Percentiles rank a stretch among this genome's conserved stretches.
These are phyloP conservation scores for Spirogloea muscicola DNA, from an alignment of 139 green algal species.

Conservation along the genomic window DNA sequence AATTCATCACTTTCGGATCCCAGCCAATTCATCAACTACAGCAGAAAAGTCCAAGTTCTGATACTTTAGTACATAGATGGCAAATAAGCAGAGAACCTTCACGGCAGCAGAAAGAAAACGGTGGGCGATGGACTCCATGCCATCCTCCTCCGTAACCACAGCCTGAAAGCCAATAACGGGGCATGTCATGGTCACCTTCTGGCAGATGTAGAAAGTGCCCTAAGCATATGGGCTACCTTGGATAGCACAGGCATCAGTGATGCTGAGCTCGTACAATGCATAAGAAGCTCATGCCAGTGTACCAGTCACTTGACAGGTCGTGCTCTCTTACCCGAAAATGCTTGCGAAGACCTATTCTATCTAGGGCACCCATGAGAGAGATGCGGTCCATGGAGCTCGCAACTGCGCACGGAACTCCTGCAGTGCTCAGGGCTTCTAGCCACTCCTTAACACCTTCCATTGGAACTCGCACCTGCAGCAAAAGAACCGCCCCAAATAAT, in stretches of 20 bases:
- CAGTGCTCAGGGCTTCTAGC: constrained; percentile 38
- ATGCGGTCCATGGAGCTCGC: constrained; percentile 17
- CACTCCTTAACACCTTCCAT: constrained; percentile 41
- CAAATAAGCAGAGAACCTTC: no score
- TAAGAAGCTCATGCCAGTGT: no score
- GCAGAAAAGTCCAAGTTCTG: no score
- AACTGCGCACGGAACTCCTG: constrained; percentile 43
- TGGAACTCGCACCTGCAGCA: constrained; percentile 20
- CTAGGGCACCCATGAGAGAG: constrained; percentile 30
- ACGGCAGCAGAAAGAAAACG: constrained; percentile 72
- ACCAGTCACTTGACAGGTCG: no score
- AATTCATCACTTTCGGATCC: no score
- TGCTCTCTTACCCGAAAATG: constrained; percentile 44
- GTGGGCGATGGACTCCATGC: constrained; percentile 74
- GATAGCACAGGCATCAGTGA: no score
- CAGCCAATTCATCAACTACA: no score
- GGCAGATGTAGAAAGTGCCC: background rate
- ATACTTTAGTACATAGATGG: no score
- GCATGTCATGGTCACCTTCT: background rate
- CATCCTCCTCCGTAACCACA: constrained; percentile 71
- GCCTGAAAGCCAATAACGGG: constrained; percentile 18
- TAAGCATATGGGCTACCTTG: no score
- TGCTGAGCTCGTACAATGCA: no score
- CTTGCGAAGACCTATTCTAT: constrained; percentile 29
- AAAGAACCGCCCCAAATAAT: no score